Evolutionary conservation across 306 rosid species (phyloP).

Genomic region (Quercus parvula): DNA sequence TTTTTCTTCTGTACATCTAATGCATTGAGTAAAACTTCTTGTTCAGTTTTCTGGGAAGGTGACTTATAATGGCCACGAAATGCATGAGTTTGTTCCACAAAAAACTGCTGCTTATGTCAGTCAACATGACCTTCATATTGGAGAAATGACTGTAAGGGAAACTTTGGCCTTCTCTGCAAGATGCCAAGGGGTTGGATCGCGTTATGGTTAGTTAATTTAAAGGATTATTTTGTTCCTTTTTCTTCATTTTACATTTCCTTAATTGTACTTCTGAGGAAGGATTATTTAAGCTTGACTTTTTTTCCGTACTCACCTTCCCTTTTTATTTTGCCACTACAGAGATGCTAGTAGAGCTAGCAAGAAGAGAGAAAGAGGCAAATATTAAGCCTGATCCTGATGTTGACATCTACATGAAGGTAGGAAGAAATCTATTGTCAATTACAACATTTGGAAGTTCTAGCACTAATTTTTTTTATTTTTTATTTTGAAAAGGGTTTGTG

Average conservation of each 20-base stretch:
- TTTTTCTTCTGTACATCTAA: not conserved
- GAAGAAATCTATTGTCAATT: constrained; percentile 8
- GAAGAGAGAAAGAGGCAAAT: constrained; percentile 73
- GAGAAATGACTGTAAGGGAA: constrained; percentile 94
- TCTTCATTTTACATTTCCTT: not conserved
- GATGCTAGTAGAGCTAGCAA: constrained; percentile 62
- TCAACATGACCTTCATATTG: constrained; percentile 74
- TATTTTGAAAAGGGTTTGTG: no score
- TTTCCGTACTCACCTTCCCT: not conserved
- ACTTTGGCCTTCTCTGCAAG: constrained; percentile 80
- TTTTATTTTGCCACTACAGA: constrained; percentile 21
- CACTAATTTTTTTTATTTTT: no score
- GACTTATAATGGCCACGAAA: constrained; percentile 46
- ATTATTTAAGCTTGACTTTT: not conserved
- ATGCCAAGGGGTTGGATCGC: constrained; percentile 82
- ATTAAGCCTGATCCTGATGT: constrained; percentile 77
- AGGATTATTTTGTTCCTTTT: not conserved
- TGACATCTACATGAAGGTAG: constrained; percentile 86
- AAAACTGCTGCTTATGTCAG: constrained; percentile 89
- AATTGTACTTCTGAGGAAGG: not conserved
- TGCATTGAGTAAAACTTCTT: not conserved
- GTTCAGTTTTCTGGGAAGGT: constrained; percentile 36
- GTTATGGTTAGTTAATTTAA: constrained; percentile 40
- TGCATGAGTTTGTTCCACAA: constrained; percentile 52
- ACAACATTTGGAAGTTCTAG: not conserved